These are phyloP conservation scores for Zygosaccharomyces gambellarensis DNA, from an alignment of 805 yeast species.

Conservation along the genomic window DNA sequence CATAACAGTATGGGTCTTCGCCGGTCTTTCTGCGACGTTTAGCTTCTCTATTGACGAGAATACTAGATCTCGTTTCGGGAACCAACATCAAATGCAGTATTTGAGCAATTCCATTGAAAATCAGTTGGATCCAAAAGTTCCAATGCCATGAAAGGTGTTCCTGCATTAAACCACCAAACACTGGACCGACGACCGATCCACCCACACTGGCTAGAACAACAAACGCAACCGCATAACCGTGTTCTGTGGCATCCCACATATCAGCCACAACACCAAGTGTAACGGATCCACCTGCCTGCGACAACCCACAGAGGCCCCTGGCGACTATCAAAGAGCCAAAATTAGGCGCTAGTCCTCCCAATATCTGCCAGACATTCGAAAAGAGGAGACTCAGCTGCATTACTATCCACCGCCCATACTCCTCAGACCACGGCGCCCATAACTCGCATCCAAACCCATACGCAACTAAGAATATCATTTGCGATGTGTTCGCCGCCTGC, in stretches of 20 bases:
- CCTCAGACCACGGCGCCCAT: constrained; percentile 11
- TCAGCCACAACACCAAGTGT: constrained; percentile 9
- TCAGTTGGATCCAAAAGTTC: constrained; percentile 11
- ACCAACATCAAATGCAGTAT: constrained; percentile 5
- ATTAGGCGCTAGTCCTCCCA: constrained; percentile 9
- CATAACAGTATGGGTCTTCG: constrained; percentile 6
- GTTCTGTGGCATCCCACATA: constrained; percentile 9
- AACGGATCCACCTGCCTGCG: constrained; percentile 10
- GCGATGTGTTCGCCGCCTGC: constrained; percentile 7
- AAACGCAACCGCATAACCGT: constrained; percentile 9
- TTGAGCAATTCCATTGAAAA: constrained; percentile 8
- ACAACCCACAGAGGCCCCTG: constrained; percentile 6
- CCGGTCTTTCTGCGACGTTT: constrained; percentile 8
- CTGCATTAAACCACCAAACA: constrained; percentile 9
- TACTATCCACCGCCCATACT: constrained; percentile 7
- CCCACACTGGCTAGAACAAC: constrained; percentile 6
- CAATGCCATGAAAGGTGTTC: constrained; percentile 10
- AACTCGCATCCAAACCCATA: constrained; percentile 10
- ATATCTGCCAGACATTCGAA: constrained; percentile 8
- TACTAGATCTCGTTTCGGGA: constrained; percentile 8
- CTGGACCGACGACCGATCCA: constrained; percentile 9
- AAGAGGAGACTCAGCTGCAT: constrained; percentile 8
- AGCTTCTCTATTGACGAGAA: constrained; percentile 8
- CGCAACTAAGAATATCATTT: constrained; percentile 9
- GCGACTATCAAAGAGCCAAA: constrained; percentile 9